Evolutionary conservation across 225 moss, liverwort and hornwort genomes (phyloP), one percentile per base, ranked within the genome.

Genomic region (Straminergon stramineum): DNA sequence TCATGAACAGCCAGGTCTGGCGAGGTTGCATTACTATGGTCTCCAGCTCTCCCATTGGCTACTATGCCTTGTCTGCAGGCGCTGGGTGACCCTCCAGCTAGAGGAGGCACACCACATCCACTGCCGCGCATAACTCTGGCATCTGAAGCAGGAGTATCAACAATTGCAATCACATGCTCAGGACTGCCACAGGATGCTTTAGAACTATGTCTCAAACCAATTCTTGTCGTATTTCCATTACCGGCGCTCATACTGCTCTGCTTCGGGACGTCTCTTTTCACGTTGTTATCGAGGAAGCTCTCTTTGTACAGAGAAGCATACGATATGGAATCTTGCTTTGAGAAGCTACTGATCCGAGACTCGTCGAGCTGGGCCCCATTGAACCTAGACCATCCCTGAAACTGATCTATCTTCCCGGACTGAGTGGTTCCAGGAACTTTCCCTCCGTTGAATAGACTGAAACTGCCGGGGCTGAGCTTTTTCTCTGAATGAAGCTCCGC

Each of bases 361-460:
- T 94, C 94, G 43, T 91, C 91, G 66, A 89, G 56, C 83, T 91
- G 89, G 68, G 87, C 65, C 58, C 84, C 91, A 80, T 89, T 90
- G 88, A 92, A 92, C 82, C 88, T 91, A 81, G 94, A 89, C 94
- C 94, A 94, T 71, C 92, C 94, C 88, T 94, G 92, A 88, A 94
- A 94, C 81, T 92, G 94, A 53, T 94, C 92, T 86, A 92, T 89
- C 77, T 92, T 92, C 84, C 91, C 90, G 34, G 75, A 89, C 82
- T 87, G 89, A 85, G 87, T 85, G 68, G 89, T 73, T 90, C 89
- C 91, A 41, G 89, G 87, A 79, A 89, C 89, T 87, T 89, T 91
- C 55, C 90, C 91, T 71, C 92, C 94, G 78, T 90, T 89, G 53
- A 90, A 90, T 14, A 91, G 84, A 82, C 85, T 86, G 86, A 91